Base-by-base conservation (phyloP, 352 stramenopile species). In the Globisporangium solare region DNA sequence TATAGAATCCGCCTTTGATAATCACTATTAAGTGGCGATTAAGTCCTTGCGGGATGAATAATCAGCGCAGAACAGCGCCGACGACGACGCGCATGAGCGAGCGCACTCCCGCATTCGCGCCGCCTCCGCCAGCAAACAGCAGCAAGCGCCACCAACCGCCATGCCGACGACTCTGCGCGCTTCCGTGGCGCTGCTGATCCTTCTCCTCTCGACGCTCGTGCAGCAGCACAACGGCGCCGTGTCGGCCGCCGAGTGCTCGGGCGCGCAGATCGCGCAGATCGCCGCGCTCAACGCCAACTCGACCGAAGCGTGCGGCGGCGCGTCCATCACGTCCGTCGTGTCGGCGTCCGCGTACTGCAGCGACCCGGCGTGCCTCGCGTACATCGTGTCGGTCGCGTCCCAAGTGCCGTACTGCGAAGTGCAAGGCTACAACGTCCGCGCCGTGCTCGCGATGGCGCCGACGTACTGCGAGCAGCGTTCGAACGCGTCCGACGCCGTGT, bases 341-440 rank as follows among this genome's bases (percentile, higher is more conserved):
- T 58, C 57, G 22, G 22, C 35, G 17, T 51, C 40, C 2, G 42
- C 50, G 43, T 56, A 56, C 37, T 63, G 57, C 57, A 21, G 27
- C 6, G 48, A 53, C 6, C 49, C 49, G 12, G 17, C 13, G 31
- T 63, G 57, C 35, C 51, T 63, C 21, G 47, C 57, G 43, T 63
- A 54, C 42, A 47, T 63, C 35, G 12, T 54, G 8, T 58, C 50
- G 32, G 42, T 63, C 40, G 50, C 41, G 31, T 11, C 32, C 12
- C 50, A 63, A 39, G 50, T 63, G 32, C 57, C 57, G 20, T 57
- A 58, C 57, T 63, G 57, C 51, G 57, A 63, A 15, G 45, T 63
- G 14, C 37, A 41, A 6, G 57, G 57, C 4, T 5, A 54, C 42
- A 63, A 58, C 31, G 6, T 63, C 14, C 51, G 50, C 50, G 40